Evolutionary conservation across 108 stramenopile genomes (phyloP).

Genomic region (Nannochloropsis granulata): DNA sequence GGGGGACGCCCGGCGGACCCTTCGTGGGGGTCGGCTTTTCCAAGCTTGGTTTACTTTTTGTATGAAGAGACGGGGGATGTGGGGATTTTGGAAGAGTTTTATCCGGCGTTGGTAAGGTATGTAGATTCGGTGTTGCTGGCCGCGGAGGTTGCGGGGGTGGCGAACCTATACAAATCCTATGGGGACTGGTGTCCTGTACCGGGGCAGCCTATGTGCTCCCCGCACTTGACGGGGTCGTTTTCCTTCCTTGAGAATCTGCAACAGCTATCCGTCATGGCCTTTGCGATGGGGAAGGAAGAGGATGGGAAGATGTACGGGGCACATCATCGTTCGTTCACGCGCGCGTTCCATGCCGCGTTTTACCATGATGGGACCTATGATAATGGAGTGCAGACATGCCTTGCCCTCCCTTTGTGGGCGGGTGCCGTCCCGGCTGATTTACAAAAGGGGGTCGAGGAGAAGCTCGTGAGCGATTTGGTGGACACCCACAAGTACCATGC

Average conservation of each 20-base stretch:
- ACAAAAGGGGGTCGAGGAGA: background rate
- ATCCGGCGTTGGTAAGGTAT: background rate
- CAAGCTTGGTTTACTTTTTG: background rate
- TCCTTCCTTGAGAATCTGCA: background rate
- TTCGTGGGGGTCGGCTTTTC: background rate
- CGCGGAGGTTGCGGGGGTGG: background rate
- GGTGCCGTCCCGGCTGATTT: slow-evolving; percentile 10
- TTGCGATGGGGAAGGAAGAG: background rate
- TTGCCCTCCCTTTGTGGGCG: background rate
- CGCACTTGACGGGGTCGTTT: background rate
- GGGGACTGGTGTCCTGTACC: background rate
- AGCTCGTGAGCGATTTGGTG: slow-evolving; percentile 16
- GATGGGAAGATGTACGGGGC: background rate
- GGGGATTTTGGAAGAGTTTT: background rate
- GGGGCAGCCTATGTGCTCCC: background rate
- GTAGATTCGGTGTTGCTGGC: background rate
- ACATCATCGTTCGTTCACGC: background rate
- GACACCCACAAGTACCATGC: slow-evolving; percentile 11
- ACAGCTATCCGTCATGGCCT: background rate
- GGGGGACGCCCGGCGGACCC: background rate
- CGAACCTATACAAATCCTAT: background rate
- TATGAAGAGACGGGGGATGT: background rate
- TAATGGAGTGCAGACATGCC: background rate
- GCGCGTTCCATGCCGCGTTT: background rate
- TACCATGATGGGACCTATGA: background rate